Base-by-base conservation (phyloP, 345 rosid genomes). In the Eucalyptus sp. region DNA sequence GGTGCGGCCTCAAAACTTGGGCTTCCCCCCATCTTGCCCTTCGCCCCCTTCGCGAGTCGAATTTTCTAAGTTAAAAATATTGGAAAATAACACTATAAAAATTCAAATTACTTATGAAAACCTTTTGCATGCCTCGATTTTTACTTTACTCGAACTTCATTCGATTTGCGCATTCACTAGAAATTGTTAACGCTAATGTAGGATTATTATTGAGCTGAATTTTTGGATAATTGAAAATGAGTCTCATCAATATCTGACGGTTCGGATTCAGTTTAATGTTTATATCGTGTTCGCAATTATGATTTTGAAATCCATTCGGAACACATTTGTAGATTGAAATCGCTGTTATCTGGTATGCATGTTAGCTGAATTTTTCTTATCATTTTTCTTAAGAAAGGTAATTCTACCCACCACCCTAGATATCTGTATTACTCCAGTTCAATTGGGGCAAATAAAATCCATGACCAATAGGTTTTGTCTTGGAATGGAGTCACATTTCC, bases 241-340 rank as follows among this genome's bases (percentile, higher is more conserved):
- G 24, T 8, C 22, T 1, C 1, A 16, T 31, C 43, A 68, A 60
- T 68, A 15, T 68, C 0, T 31, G 12, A 31, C 0, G 2, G 0
- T 31, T 37, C 0, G 0, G 2, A 68, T 68, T 31, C 1, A 16
- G 0, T 31, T 68, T 68, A 33, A 33, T 33, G 37, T 33, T 33
- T 33, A 33, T 33, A 33, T 33, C 37, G 37, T 33, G 37, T 33
- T 33, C 37, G 43, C 80, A 68, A 68, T 31, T 68, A 0, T 68
- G 80, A 68, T 68, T 31, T 68, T 18, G 80, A 31, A 31, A 15
- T 68, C 80, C 22, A 31, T 31, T 16, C 2, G 0, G 1, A 68
- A 68, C 1, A 31, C 1, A 41, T 31, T 6, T 31, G 11, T 66
- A 31, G 79, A 31, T 31, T 0, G 3, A 66, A 31, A 8, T 0